These are phyloP conservation scores for Talaromyces trachyspermus DNA, from an alignment of 495 filamentous ascomycete species.

Conservation along the genomic window DNA sequence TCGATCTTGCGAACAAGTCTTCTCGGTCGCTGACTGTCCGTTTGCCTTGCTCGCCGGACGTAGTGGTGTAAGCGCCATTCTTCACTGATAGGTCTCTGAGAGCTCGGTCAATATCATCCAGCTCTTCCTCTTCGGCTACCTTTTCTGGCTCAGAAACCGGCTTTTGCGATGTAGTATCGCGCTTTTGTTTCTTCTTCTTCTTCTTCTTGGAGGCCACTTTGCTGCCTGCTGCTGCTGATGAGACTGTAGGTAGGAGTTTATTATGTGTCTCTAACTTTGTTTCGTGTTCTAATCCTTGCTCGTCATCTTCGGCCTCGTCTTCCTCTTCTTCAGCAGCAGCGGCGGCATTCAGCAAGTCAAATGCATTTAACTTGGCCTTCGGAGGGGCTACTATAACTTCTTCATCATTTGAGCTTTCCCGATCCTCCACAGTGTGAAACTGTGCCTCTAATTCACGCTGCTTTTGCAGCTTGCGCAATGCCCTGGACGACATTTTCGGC, in stretches of 20 bases:
- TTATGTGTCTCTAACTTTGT: slow-evolving; percentile 21
- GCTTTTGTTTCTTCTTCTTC: slow-evolving; percentile 27
- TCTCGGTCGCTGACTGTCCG: slow-evolving; percentile 25
- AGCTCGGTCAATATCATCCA: slow-evolving; percentile 81
- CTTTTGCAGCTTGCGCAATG: slow-evolving; percentile 67
- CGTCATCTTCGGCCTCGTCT: slow-evolving; percentile 38
- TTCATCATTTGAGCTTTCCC: slow-evolving; percentile 43
- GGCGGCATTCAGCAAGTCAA: slow-evolving; percentile 45
- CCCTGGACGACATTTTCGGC: slow-evolving; percentile 67
- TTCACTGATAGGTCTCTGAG: slow-evolving; percentile 53
- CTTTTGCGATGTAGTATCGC: slow-evolving; percentile 9
- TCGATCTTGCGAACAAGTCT: slow-evolving; percentile 37
- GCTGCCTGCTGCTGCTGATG: too few species aligned
- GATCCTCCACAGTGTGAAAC: slow-evolving; percentile 39
- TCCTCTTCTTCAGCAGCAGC: slow-evolving; percentile 59
- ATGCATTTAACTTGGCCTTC: slow-evolving; percentile 42
- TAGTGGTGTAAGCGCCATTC: slow-evolving; percentile 9
- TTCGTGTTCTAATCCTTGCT: slow-evolving; percentile 28
- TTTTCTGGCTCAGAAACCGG: not conserved
- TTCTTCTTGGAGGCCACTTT: too few species aligned
- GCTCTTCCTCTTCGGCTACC: slow-evolving; percentile 24
- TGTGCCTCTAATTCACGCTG: slow-evolving; percentile 57
- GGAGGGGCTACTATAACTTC: slow-evolving; percentile 25
- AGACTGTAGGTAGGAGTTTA: too few species aligned
- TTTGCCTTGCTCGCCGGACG: slow-evolving; percentile 14